A percentile compares a stretch with the other conserved stretches of the same genome.
Evolutionary conservation across 768 basidiomycete species (phyloP).

Genomic region (Lentinula lateritia): DNA sequence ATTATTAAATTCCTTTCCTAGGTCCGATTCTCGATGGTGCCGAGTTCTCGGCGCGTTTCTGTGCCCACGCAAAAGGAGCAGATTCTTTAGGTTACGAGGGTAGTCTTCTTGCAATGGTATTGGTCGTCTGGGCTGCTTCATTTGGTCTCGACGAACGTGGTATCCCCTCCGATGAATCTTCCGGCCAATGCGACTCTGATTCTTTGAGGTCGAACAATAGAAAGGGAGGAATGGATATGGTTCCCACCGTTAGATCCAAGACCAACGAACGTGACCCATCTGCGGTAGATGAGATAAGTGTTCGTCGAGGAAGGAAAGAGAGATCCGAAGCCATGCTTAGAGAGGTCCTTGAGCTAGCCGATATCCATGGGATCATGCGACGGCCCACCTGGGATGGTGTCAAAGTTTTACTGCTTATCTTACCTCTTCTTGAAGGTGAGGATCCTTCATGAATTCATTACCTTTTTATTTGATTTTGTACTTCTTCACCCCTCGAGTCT

Average conservation of each 20-base stretch:
- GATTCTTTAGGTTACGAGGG: slow-evolving; percentile 67
- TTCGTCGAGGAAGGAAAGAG: slow-evolving; percentile 38
- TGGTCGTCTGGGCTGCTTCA: slow-evolving; percentile 86
- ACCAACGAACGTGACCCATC: background rate
- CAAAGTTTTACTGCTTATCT: slow-evolving; percentile 66
- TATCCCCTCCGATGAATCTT: slow-evolving; percentile 30
- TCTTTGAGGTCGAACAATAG: slow-evolving; percentile 1
- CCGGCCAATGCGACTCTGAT: background rate
- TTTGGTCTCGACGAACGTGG: slow-evolving; percentile 85
- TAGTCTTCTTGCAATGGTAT: slow-evolving; percentile 68
- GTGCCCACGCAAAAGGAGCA: slow-evolving; percentile 57
- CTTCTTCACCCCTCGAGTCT: slow-evolving; percentile 9
- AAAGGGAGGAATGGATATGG: background rate
- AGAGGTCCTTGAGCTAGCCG: slow-evolving; percentile 76
- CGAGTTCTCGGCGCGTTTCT: slow-evolving; percentile 74
- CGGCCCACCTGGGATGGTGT: slow-evolving; percentile 87
- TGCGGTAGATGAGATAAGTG: background rate
- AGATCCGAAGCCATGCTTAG: slow-evolving; percentile 64
- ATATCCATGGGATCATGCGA: slow-evolving; percentile 72
- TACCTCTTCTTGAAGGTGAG: slow-evolving; percentile 83
- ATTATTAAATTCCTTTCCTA: slow-evolving; percentile 24
- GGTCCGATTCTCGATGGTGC: slow-evolving; percentile 81
- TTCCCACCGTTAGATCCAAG: background rate
- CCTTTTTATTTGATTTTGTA: background rate
- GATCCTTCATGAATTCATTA: slow-evolving; percentile 4